A percentile compares a stretch with the other conserved stretches of the same genome.
Conservation (phyloP, 2,329 filamentous ascomycete genomes). For the Dryadomyces quercivorus region DNA sequence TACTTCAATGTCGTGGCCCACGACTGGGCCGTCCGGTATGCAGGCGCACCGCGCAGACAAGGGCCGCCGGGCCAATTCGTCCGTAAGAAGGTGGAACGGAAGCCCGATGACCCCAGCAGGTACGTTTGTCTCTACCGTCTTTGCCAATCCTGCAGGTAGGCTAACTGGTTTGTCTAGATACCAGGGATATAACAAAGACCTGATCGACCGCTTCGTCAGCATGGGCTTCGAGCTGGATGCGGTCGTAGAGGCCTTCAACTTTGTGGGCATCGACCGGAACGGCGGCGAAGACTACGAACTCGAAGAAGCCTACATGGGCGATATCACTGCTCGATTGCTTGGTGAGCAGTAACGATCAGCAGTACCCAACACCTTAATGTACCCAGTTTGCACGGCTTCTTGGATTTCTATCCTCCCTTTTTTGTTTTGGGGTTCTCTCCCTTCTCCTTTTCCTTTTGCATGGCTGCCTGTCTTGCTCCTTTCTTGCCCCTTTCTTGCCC, state of each 20-base stretch:
- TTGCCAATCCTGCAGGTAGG: background rate
- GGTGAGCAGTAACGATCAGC: conserved; percentile 50
- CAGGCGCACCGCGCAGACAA: conserved; percentile 52
- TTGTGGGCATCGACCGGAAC: conserved; percentile 68
- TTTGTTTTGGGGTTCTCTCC: too few species aligned
- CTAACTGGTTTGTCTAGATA: conserved; percentile 42
- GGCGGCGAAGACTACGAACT: conserved; percentile 70
- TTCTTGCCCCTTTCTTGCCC: too few species aligned
- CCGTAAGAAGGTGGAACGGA: conserved; percentile 38
- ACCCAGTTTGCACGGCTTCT: background rate
- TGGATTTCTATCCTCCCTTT: background rate
- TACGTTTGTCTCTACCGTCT: conserved; percentile 11
- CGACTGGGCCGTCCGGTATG: conserved; percentile 81
- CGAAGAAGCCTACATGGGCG: conserved; percentile 83
- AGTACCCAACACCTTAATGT: background rate
- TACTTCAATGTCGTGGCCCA: conserved; percentile 72
- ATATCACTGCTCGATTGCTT: conserved; percentile 75
- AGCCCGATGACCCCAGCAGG: conserved; percentile 41
- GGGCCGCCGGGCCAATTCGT: conserved; percentile 27
- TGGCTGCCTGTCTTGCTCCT: too few species aligned
- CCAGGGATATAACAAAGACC: conserved; percentile 71
- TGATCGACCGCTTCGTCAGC: conserved; percentile 70
- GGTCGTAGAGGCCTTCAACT: conserved; percentile 77
- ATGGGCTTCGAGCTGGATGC: conserved; percentile 87
- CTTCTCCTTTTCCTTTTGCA: too few species aligned